These are phyloP conservation scores for Penicillium chermesinum DNA, from an alignment of 495 filamentous ascomycete genomes.

Conservation along the genomic window DNA sequence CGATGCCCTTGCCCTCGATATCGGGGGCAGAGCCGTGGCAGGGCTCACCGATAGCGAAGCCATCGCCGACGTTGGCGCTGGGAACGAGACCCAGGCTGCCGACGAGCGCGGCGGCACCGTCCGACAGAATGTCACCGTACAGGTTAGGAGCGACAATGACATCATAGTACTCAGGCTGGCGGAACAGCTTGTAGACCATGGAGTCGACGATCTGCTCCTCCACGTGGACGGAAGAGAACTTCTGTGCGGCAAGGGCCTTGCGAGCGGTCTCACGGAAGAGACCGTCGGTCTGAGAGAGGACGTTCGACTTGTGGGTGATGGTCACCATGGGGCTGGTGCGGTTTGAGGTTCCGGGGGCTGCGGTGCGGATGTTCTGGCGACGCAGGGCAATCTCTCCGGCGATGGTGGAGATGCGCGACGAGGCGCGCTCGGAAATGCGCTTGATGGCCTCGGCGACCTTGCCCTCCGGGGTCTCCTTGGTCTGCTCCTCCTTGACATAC, in stretches of 20 bases:
- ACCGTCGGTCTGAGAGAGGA: slow-evolving; percentile 92
- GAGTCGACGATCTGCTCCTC: slow-evolving; percentile 99
- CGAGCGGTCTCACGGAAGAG: slow-evolving; percentile 82
- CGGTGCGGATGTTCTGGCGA: slow-evolving; percentile 70
- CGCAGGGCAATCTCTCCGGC: slow-evolving; percentile 91
- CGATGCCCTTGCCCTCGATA: slow-evolving; percentile 85
- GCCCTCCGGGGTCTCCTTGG: slow-evolving; percentile 62
- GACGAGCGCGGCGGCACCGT: slow-evolving; percentile 92
- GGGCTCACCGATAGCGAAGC: slow-evolving; percentile 94
- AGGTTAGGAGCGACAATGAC: slow-evolving; percentile 98
- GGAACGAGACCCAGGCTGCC: slow-evolving; percentile 92
- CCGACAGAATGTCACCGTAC: slow-evolving; percentile 94
- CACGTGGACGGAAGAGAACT: slow-evolving; percentile 58
- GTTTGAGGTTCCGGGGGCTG: slow-evolving; percentile 42
- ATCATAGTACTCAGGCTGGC: slow-evolving; percentile 87
- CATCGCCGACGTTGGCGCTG: slow-evolving; percentile 92
- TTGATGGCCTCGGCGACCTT: slow-evolving; percentile 97
- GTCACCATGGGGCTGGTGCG: slow-evolving; percentile 75
- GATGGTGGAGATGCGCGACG: slow-evolving; percentile 78
- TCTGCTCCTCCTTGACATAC: slow-evolving; percentile 96
- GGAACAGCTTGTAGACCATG: slow-evolving; percentile 99
- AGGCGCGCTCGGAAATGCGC: slow-evolving; percentile 83
- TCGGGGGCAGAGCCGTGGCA: slow-evolving; percentile 96
- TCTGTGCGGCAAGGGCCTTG: slow-evolving; percentile 57
- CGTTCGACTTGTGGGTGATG: slow-evolving; percentile 98